A percentile compares a stretch with the other conserved stretches of the same genome.
Conservation (phyloP, 1,284 basidiomycete genomes). For the Ustilago shanxiensis region DNA sequence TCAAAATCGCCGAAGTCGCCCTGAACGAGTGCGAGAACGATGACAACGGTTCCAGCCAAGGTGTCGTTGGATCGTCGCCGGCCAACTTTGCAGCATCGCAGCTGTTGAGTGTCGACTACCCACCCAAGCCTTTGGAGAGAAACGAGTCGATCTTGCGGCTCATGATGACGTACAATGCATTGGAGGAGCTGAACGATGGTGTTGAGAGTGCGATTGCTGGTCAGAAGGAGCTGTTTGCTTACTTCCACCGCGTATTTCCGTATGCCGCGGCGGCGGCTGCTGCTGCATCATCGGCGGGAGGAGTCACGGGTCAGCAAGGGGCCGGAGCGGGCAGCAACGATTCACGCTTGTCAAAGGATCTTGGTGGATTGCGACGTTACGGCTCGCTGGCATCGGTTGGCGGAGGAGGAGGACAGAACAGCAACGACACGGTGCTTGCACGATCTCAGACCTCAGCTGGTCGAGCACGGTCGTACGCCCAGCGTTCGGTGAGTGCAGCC, state of each 20-base stretch:
- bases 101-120: constrained; percentile 73
- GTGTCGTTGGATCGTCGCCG: constrained; percentile 60
- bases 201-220: constrained; percentile 84
- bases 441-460: constrained; percentile 29
- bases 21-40: constrained; percentile 64
- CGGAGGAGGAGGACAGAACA: constrained; percentile 20
- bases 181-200: constrained; percentile 87
- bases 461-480: constrained; percentile 38
- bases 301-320: constrained; percentile 7
- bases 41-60: constrained; percentile 70
- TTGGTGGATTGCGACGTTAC: constrained; percentile 33
- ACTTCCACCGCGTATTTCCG: constrained; percentile 73
- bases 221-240: constrained; percentile 88
- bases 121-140: constrained; percentile 76
- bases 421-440: constrained; percentile 26
- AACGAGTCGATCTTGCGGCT: constrained; percentile 87
- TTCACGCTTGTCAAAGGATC: constrained; percentile 22
- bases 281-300: constrained; percentile 25
- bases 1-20: constrained; percentile 80
- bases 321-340: constrained; percentile 9
- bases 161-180: constrained; percentile 85
- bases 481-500: constrained; percentile 22
- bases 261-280: constrained; percentile 48
- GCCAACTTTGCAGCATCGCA: constrained; percentile 58
- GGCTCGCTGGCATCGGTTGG: constrained; percentile 36